Evolutionary conservation across 495 filamentous ascomycete genomes (phyloP).

Genomic region (Aspergillus indologenus): DNA sequence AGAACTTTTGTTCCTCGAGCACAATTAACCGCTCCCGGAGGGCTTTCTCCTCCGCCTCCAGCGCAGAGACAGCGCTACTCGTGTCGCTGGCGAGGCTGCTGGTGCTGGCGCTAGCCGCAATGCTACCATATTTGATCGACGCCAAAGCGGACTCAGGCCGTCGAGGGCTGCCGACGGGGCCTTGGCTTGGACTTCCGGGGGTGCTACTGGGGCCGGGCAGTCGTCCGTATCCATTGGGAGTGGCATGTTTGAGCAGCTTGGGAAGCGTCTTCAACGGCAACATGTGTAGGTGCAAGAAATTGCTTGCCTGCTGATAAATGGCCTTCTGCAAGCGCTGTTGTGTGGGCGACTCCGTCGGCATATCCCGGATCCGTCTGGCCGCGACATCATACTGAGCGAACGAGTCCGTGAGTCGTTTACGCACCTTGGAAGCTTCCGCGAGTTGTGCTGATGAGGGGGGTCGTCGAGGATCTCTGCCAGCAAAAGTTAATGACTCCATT

Average conservation of each 20-base stretch:
- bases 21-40: constrained; percentile 81
- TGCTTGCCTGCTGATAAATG: constrained; percentile 77
- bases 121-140: constrained; percentile 55
- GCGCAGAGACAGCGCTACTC: constrained; percentile 61
- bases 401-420: constrained; percentile 85
- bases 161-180: constrained; percentile 34
- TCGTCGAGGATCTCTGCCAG: constrained; percentile 59
- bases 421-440: constrained; percentile 82
- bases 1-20: constrained; percentile 90
- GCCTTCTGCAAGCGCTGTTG: constrained; percentile 78
- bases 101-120: constrained; percentile 50
- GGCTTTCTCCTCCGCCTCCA: constrained; percentile 86
- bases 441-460: constrained; percentile 74
- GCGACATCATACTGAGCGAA: constrained; percentile 88
- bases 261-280: constrained; percentile 85
- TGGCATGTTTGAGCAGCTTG: constrained; percentile 70
- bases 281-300: constrained; percentile 89
- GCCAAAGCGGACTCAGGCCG: constrained; percentile 50
- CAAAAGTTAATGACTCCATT: neutral
- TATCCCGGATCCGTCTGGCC: constrained; percentile 75
- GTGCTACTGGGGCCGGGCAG: constrained; percentile 31
- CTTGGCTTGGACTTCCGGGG: constrained; percentile 29
- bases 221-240: constrained; percentile 45
- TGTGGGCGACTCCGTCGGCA: constrained; percentile 67
- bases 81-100: constrained; percentile 58